Evolutionary conservation across 352 stramenopile species (phyloP).

Genomic region (Phytopythium aichiense): DNA sequence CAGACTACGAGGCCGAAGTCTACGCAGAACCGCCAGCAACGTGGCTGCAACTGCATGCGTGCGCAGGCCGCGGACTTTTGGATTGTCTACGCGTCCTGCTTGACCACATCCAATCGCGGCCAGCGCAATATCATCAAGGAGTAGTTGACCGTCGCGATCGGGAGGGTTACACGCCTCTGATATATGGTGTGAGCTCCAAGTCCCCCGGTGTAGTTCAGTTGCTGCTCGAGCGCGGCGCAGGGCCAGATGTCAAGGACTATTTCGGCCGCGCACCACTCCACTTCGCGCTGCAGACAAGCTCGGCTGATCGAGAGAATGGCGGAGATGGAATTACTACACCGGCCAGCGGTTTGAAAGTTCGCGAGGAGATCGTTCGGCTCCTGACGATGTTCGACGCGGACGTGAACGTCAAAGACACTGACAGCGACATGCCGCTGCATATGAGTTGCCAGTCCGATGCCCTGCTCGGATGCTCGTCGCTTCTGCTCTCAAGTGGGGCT

Average conservation of each 20-base stretch:
- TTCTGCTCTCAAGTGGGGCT: conserved; percentile 59
- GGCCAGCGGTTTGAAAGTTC: neutral
- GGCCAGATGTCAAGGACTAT: conserved; percentile 55
- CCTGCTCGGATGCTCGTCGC: conserved; percentile 40
- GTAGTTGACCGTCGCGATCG: conserved; percentile 49
- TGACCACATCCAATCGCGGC: conserved; percentile 35
- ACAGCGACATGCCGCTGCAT: conserved; percentile 67
- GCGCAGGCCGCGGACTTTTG: conserved; percentile 48
- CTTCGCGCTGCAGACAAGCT: conserved; percentile 39
- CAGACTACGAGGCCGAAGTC: neutral
- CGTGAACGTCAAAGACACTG: conserved; percentile 65
- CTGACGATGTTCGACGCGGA: conserved; percentile 68
- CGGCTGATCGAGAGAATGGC: conserved; percentile 2
- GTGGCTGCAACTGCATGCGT: conserved; percentile 54
- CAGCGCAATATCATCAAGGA: conserved; percentile 12
- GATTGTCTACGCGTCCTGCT: conserved; percentile 52
- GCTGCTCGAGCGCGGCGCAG: conserved; percentile 51
- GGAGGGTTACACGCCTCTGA: conserved; percentile 77
- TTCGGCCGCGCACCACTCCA: conserved; percentile 69
- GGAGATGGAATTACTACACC: neutral
- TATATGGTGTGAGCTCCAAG: conserved; percentile 68
- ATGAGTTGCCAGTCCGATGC: conserved; percentile 48
- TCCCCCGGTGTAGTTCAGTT: conserved; percentile 42
- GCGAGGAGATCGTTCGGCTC: conserved; percentile 40
- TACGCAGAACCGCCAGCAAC: conserved; percentile 16